Base-by-base conservation (phyloP, 345 rosid genomes). In the Microthlaspi erraticum region DNA sequence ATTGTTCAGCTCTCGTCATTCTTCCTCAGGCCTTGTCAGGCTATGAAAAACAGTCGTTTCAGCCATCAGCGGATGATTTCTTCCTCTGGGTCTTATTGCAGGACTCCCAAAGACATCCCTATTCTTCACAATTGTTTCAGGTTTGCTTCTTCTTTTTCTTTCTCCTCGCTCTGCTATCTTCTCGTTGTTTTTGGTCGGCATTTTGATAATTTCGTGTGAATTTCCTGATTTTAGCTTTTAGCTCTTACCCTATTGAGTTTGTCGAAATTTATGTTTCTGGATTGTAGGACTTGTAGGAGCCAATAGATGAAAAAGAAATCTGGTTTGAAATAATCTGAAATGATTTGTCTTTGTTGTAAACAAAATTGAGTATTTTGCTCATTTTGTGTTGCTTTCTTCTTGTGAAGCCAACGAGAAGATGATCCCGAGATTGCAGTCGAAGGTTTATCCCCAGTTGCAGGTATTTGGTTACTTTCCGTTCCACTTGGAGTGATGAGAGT, bases 401-500 rank as follows among this genome's bases (percentile, higher is more conserved):
- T 74, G 56, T 73, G 74, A 78, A 93, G 98, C 87, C 89, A 78
- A 76, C 85, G 60, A 74, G 86, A 81, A 79, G 91, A 83, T 74
- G 79, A 80, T 42, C 37, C 11, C 60, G 83, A 87, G 79, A 73
- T 76, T 80, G 81, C 82, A 37, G 64, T 77, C 13, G 89, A 82
- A 70, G 87, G 78, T 42, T 79, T 75, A 18, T 67, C 86, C 44
- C 64, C 88, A 3, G 69, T 93, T 46, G 84, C 98, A 90, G 97
- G 97, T 93, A 64, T 82, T 43, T 63, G 23, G 0, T 19, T 56
- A 23, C 26, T 23, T 23, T 23, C 26, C 26, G 26, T 23, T 23
- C 26, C 26, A 23, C 26, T 23, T 23, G 23, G 23, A 20, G 23
- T 1, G 23, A 48, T 36, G n/a, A n/a, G n/a, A n/a, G n/a, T 12